Evolutionary conservation across 345 rosid genomes (phyloP).

Genomic region (Sonneratia caseolaris): DNA sequence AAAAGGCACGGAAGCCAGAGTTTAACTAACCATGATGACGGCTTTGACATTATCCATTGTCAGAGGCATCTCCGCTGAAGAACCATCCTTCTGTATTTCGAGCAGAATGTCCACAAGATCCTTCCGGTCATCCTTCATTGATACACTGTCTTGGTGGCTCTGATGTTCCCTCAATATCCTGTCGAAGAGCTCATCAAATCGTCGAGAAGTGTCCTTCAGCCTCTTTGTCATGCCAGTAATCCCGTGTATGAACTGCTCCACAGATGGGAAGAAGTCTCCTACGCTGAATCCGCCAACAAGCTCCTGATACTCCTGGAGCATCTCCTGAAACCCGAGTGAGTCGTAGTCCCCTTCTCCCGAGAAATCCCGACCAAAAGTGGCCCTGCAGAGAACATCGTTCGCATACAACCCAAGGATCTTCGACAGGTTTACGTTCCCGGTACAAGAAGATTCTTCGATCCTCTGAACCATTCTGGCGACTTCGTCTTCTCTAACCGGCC

Average conservation of each 20-base stretch:
- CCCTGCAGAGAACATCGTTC: constrained; percentile 25
- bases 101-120: constrained; percentile 32
- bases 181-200: constrained; percentile 25
- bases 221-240: constrained; percentile 27
- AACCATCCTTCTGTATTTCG: constrained; percentile 15
- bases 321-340: constrained; percentile 30
- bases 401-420: constrained; percentile 22
- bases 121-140: constrained; percentile 11
- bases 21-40: constrained; percentile 30
- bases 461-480: constrained; percentile 26
- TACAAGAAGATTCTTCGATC: constrained; percentile 16
- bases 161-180: constrained; percentile 23
- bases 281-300: constrained; percentile 26
- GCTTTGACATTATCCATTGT: constrained; percentile 34
- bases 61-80: constrained; percentile 21
- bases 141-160: constrained; percentile 3
- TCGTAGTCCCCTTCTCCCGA: constrained; percentile 25
- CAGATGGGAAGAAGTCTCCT: constrained; percentile 33
- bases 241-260: constrained; percentile 32
- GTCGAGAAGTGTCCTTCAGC: constrained; percentile 16
- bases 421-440: constrained; percentile 17
- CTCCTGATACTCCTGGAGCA: constrained; percentile 37
- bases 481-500: constrained; percentile 30
- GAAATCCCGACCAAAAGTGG: constrained; percentile 26
- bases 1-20: not conserved